These are phyloP conservation scores for Delonix regia DNA, from an alignment of 306 rosid genomes.

Conservation along the genomic window DNA sequence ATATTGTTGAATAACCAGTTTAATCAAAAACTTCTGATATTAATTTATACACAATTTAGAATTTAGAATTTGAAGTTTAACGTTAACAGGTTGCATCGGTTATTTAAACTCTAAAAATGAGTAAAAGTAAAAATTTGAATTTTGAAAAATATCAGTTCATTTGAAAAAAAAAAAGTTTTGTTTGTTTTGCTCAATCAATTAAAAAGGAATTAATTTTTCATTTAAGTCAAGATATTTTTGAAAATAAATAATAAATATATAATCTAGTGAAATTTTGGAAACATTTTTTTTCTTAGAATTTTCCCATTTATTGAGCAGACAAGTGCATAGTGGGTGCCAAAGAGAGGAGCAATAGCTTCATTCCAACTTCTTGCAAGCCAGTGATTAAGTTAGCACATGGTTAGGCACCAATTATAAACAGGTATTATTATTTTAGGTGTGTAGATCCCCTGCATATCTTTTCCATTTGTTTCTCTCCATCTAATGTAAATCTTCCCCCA, in stretches of 20 bases:
- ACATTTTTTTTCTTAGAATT: not conserved
- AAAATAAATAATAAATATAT: too few species aligned
- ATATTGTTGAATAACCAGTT: not conserved
- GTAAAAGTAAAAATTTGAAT: too few species aligned
- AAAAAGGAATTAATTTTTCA: too few species aligned
- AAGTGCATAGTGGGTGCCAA: conserved; percentile 32
- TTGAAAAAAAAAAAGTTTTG: too few species aligned
- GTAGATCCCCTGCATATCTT: conserved; percentile 37
- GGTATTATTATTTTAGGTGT: conserved; percentile 33
- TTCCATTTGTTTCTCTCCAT: conserved; percentile 22
- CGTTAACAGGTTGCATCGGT: too few species aligned
- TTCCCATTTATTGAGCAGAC: conserved; percentile 28
- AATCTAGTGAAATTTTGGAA: not conserved
- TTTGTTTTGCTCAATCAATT: too few species aligned
- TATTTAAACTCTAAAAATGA: too few species aligned
- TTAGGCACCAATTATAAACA: conserved; percentile 33
- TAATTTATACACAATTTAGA: too few species aligned
- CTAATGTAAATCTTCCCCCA: conserved; percentile 38
- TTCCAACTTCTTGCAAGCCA: conserved; percentile 28
- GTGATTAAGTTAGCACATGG: conserved; percentile 43
- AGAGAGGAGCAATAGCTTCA: conserved; percentile 41
- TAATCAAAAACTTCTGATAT: too few species aligned
- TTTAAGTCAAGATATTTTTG: too few species aligned
- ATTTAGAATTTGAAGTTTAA: too few species aligned
- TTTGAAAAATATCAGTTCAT: too few species aligned